Base-by-base conservation (phyloP, 257 asterid genomes). In the Vinca minor region DNA sequence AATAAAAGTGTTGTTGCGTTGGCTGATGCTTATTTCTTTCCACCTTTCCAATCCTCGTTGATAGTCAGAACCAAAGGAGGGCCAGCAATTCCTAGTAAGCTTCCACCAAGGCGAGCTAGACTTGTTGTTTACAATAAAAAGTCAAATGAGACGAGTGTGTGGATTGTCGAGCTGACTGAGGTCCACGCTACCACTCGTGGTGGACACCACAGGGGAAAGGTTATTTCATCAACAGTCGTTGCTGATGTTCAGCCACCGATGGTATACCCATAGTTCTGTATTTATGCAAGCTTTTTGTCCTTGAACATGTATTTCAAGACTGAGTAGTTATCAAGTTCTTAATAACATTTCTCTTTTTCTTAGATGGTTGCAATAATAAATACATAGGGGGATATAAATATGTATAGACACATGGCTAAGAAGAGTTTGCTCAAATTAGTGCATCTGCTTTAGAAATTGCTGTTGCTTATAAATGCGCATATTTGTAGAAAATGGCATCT, bases 171-270 rank as follows among this genome's bases (percentile, higher is more conserved):
- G 79, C 88, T 92, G 54, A 77, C 89, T 39, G 95, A 92, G 81
- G 98, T 85, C 62, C 96, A 92, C 82, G 98, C 98, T 45, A 82
- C 93, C 64, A 84, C 95, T 62, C 91, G 97, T 62, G 82, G 98
- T 59, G 97, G 98, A 53, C 98, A 87, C 74, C 98, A 92, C 67
- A 87, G 93, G 72, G 98, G 98, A 74, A 92, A 84, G 82, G 97
- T 87, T 58, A 67, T 89, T 59, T 85, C 97, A 64, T 79, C 98
- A 57, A 70, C 74, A 23, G 77, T 85, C 69, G 83, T 92, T 62
- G 88, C 89, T 41, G 87, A 92, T 80, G 95, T 92, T 79, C 98
- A 92, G 78, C 98, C 98, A 26, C 95, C 98, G 44, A 84, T 92
- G 94, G 98, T 92, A 89, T 66, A 47, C 18, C 20, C 65, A 64